These are phyloP conservation scores for Phytophthora sansomeana DNA, from an alignment of 352 stramenopile species.

Conservation along the genomic window DNA sequence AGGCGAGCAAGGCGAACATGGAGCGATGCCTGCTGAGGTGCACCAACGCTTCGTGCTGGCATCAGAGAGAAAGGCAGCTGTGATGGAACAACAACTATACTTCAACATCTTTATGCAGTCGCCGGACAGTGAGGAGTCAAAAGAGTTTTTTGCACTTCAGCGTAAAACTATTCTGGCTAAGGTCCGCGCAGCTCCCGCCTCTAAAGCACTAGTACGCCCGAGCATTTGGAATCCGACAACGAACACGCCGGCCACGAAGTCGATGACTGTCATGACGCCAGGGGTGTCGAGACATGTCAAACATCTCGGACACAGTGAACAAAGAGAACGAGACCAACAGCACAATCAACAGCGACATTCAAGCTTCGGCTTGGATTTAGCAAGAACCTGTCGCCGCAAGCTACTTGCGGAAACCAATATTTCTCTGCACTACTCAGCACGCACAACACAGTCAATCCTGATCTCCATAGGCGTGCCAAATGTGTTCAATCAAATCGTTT, in stretches of 20 bases:
- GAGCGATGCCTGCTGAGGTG: not conserved
- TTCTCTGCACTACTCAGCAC: no score
- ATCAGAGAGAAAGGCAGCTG: constrained; percentile 1
- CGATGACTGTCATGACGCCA: no score
- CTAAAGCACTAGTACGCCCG: not conserved
- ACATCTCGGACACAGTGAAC: no score
- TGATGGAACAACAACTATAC: constrained; percentile 16
- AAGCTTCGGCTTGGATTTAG: no score
- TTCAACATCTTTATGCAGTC: constrained; percentile 7
- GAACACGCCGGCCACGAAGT: not conserved
- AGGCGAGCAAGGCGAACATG: not conserved
- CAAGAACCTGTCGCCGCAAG: no score
- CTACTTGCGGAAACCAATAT: no score
- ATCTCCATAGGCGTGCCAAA: constrained; percentile 11
- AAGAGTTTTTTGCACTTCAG: constrained; percentile 8
- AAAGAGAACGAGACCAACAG: no score
- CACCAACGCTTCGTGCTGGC: constrained; percentile 3
- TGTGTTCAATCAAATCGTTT: constrained; percentile 20
- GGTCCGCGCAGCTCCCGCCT: not conserved
- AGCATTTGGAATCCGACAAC: not conserved
- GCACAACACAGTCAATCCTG: not conserved
- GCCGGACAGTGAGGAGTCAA: constrained; percentile 4
- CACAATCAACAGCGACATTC: no score
- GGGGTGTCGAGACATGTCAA: no score
- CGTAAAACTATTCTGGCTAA: constrained; percentile 6